Evolutionary conservation across 1,139 yeast genomes (phyloP).

Genomic region (Diutina siamensis): DNA sequence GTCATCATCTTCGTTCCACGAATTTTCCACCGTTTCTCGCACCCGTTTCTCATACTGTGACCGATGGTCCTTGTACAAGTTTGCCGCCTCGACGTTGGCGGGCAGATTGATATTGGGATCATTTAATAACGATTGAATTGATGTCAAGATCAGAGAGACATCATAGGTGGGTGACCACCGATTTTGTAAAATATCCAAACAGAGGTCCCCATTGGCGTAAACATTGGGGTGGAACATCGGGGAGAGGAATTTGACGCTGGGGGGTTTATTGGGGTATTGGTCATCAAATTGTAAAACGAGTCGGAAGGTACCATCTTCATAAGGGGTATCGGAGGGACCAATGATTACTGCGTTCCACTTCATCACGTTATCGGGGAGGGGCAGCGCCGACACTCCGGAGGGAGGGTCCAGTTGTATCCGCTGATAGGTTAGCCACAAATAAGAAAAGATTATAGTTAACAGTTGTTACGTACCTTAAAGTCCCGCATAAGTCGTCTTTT

Average conservation of each 20-base stretch:
- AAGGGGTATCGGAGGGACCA: slow-evolving; percentile 97
- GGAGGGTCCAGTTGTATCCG: slow-evolving; percentile 98
- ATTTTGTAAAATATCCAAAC: slow-evolving; percentile 90
- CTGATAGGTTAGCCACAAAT: slow-evolving; percentile 7
- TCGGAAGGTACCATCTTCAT: slow-evolving; percentile 95
- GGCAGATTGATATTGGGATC: slow-evolving; percentile 97
- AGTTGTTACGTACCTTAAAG: slow-evolving; percentile 35
- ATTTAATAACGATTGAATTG: slow-evolving; percentile 74
- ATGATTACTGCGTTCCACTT: slow-evolving; percentile 96
- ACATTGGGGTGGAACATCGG: slow-evolving; percentile 98
- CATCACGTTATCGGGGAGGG: slow-evolving; percentile 95
- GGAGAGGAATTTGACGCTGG: slow-evolving; percentile 77
- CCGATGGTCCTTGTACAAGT: slow-evolving; percentile 86
- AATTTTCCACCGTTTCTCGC: slow-evolving; percentile 83
- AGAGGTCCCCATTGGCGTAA: slow-evolving; percentile 88
- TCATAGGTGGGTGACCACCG: slow-evolving; percentile 99
- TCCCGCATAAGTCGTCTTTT: slow-evolving; percentile 98
- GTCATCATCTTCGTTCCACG: slow-evolving; percentile 60
- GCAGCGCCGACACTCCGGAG: slow-evolving; percentile 95
- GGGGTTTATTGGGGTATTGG: slow-evolving; percentile 96
- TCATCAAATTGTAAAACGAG: slow-evolving; percentile 84
- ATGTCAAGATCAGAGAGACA: slow-evolving; percentile 91
- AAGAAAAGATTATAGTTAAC: background rate
- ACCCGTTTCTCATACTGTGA: slow-evolving; percentile 87
- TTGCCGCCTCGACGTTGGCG: slow-evolving; percentile 97